Evolutionary conservation across 1,139 yeast species (phyloP), one percentile per base, ranked within the genome.

Genomic region (Blastobotrys buckinghamii): DNA sequence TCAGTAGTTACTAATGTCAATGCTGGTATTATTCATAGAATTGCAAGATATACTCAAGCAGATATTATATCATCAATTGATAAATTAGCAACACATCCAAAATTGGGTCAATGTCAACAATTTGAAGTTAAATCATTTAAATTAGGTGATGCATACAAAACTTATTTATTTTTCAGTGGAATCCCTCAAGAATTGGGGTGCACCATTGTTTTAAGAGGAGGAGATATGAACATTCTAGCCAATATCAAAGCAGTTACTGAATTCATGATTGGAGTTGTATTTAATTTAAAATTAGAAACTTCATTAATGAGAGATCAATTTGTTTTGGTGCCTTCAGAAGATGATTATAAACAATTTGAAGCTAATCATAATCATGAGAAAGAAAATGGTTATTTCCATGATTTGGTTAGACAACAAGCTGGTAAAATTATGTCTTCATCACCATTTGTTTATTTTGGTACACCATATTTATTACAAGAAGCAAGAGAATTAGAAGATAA

Each of bases 141-240:
- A 2, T 77, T 74, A 61, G 74, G 77, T 1, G 72, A 78, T 48
- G 54, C 70, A 1, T 76, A 82, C 13, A 86, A 88, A 61, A 81
- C 95, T 0, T 87, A 82, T 62, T 75, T 88, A 15, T 85, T 78
- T 57, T 77, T 94, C 50, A 77, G 82, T 1, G 97, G 97, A 0
- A 82, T 89, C 56, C 82, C 84, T 42, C 73, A 77, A 20, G 79
- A 78, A 39, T 68, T 82, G 0, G 98, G 98, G 0, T 84, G 92
- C 42, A 89, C 98, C 0, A 76, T 92, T 17, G 72, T 86, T 8
- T 68, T 94, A 24, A 73, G 98, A 51, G 98, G 98, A 2, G 83
- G 81, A 0, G 76, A 77, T 55, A 54, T 59, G 52, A 82, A 78
- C 2, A 62, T 74, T 1, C 67, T 90, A 53, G 75, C 79, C 46